Conservation (phyloP, 495 filamentous ascomycete species). For the Neurospora terricola region DNA sequence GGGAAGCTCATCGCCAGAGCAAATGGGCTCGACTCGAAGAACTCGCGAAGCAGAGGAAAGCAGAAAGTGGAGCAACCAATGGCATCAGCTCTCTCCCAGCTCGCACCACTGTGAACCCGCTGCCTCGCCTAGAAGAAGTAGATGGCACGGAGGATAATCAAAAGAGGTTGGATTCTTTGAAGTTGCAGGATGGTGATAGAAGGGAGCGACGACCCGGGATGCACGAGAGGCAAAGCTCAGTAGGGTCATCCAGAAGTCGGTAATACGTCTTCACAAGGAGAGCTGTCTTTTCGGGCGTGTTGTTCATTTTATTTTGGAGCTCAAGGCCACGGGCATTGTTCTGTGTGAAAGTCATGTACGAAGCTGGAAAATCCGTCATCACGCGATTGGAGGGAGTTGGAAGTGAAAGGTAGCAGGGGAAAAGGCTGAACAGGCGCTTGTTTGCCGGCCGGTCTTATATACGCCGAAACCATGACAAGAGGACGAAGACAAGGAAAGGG, state of each 20-base stretch:
- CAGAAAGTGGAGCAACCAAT: constrained; percentile 20
- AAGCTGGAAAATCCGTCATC: not conserved
- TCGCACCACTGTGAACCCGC: constrained; percentile 10
- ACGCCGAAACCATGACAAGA: not conserved
- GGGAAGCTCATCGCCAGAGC: constrained; percentile 62
- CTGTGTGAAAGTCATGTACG: not conserved
- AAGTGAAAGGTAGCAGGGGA: not conserved
- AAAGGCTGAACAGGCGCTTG: not conserved
- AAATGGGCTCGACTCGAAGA: constrained; percentile 83
- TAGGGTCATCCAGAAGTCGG: constrained; percentile 37
- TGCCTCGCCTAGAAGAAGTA: constrained; percentile 50
- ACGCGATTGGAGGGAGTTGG: not conserved
- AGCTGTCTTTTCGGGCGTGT: not conserved
- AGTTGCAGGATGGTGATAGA: constrained; percentile 59
- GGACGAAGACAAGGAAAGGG: not conserved
- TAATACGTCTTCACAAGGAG: not conserved
- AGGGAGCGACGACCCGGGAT: constrained; percentile 32
- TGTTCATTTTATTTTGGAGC: not conserved
- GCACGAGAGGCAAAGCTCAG: constrained; percentile 42
- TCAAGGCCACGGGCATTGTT: not conserved
- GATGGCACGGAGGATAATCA: constrained; percentile 77
- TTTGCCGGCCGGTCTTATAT: not conserved
- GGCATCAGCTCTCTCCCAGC: constrained; percentile 8
- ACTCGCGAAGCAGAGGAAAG: constrained; percentile 54
- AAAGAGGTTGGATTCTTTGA: constrained; percentile 71